A percentile compares a stretch with the other conserved stretches of the same genome.
These are phyloP conservation scores for Ceratocystis ficicola DNA, from an alignment of 2,329 filamentous ascomycete genomes.

Conservation along the genomic window DNA sequence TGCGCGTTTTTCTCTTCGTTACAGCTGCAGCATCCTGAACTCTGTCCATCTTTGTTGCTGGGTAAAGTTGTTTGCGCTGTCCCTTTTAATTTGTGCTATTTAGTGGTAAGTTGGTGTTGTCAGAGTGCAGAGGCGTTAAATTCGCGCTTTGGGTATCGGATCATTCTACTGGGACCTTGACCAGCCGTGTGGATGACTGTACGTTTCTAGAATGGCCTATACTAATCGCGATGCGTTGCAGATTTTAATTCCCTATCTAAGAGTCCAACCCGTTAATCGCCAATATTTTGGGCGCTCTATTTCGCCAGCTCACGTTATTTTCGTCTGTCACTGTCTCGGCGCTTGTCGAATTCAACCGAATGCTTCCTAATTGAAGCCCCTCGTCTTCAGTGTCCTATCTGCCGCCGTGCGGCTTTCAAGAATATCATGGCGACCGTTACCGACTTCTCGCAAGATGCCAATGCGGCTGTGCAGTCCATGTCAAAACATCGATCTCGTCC, in stretches of 20 bases:
- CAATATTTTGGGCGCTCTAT: neutral
- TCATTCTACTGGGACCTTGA: neutral
- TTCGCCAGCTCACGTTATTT: neutral
- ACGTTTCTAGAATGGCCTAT: neutral
- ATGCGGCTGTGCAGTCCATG: neutral
- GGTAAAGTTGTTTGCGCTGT: conserved; percentile 12
- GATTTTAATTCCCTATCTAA: conserved; percentile 13
- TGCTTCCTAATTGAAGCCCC: conserved; percentile 11
- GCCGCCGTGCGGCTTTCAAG: conserved; percentile 20
- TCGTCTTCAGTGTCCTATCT: neutral
- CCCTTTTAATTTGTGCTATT: conserved; percentile 13
- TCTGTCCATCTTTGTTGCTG: neutral
- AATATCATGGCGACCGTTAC: conserved; percentile 19
- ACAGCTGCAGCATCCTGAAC: conserved; percentile 10
- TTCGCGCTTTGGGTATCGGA: no score
- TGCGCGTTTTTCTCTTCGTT: conserved; percentile 18
- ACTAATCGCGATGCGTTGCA: conserved; percentile 9
- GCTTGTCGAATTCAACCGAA: conserved; percentile 9
- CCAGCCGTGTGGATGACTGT: neutral
- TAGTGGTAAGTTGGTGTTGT: conserved; percentile 14
- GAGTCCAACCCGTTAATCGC: neutral
- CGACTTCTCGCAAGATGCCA: neutral
- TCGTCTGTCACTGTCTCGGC: neutral
- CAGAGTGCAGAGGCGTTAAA: no score
- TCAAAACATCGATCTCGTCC: conserved; percentile 16